Evolutionary conservation across 2,329 filamentous ascomycete species (phyloP), one percentile per base, ranked within the genome.

Genomic region (Alternaria triticina): DNA sequence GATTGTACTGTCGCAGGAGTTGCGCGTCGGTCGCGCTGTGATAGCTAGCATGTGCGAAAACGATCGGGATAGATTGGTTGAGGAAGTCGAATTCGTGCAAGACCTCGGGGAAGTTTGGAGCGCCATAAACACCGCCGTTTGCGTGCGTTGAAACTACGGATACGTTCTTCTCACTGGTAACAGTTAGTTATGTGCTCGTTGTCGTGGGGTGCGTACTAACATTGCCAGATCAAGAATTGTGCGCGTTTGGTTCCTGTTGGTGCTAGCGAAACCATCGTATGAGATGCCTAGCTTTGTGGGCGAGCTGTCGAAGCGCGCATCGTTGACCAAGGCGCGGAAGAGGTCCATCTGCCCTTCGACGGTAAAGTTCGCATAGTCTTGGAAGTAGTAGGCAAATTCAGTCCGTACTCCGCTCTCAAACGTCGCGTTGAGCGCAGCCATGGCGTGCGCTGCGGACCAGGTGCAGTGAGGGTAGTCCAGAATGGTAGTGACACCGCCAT

Each of bases 1-100:
- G 83, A 73, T 88, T 84, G 3, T 81, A 81, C 0, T 74, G 62
- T 11, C 84, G 83, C 1, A 88, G 80, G 0, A 86, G 77, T 2
- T 74, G 57, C 0, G 78, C 77, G 13, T 83, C 82, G 0, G 65
- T 60, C 1, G 79, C 70, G 0, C 82, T 82, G 17, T 87, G 71
- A 73, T 80, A 85, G 13, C 77, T 79, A 0, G 79, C 85, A 67
- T 88, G 87, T 0, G 85, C 84, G 72, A 88, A 84, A 56, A 88
- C 78, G 4, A 87, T 74, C 0, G 86, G 84, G 12, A 82, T 82
- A 28, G 75, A 76, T 15, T 74, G 80, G 68, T 85, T 83, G 5
- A 86, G 80, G 52, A 68, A 64, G 11, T 64, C 59, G 6, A 68
- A 52, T 22, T 54, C 17, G 27, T 71, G 57, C 9, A 74, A 49